These are phyloP conservation scores for Chlamydomonas reinhardtii DNA, from an alignment of 163 green algal species.

Conservation along the genomic window DNA sequence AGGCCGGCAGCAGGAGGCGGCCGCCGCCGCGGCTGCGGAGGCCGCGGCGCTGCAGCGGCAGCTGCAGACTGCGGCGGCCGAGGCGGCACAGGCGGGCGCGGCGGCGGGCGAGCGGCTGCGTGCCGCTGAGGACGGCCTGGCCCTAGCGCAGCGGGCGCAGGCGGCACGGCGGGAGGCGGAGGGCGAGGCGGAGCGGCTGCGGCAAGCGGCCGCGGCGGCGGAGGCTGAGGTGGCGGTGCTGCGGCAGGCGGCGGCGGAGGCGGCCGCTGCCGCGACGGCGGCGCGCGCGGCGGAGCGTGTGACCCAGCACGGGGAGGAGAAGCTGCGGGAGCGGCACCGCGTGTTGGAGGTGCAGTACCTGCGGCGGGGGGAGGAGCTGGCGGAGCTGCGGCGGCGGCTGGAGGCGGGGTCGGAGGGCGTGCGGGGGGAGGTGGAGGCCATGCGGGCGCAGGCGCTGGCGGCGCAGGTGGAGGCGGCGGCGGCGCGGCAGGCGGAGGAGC, in stretches of 20 bases:
- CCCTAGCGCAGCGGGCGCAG: background rate
- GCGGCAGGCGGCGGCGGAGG: too few species aligned
- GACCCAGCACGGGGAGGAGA: constrained; percentile 8
- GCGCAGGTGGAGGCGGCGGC: constrained; percentile 21
- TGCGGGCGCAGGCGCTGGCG: constrained; percentile 8
- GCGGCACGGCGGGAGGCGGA: background rate
- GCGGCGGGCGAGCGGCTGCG: too few species aligned
- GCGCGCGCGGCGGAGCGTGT: background rate
- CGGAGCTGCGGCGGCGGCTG: background rate
- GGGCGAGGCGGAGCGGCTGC: background rate
- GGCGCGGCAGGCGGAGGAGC: constrained; percentile 12
- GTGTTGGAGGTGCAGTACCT: constrained; percentile 17
- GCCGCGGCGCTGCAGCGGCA: too few species aligned
- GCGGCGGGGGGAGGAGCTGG: background rate
- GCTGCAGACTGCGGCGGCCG: too few species aligned
- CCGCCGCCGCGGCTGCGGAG: too few species aligned
- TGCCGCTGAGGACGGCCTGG: too few species aligned
- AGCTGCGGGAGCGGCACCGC: constrained; percentile 6
- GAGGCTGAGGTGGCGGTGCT: background rate
- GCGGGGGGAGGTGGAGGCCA: background rate
- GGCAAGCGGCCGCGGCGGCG: background rate
- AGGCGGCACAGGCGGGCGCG: too few species aligned
- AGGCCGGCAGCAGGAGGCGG: too few species aligned
- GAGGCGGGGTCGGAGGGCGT: background rate
- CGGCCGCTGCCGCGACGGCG: background rate